Evolutionary conservation across 2,329 filamentous ascomycete species (phyloP), one percentile per base, ranked within the genome.

Genomic region (Epichloe scottii): DNA sequence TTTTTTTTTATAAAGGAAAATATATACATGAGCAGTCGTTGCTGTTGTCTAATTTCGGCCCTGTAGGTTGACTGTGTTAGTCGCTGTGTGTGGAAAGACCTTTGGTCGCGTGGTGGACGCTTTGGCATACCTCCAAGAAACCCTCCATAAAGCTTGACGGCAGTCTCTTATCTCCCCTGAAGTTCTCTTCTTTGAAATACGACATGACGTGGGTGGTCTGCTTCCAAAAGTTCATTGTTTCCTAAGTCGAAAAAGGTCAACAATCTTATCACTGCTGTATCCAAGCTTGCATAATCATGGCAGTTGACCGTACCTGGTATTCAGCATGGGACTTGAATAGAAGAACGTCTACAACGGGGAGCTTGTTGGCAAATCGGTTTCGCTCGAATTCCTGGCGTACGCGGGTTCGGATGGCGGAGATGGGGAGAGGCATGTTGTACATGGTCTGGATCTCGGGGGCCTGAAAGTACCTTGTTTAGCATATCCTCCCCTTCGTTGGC

Each of bases 171-270:
- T 85, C 68, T 81, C 88, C 75, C 82, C 88, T 72, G 66, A 80
- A 79, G 69, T 77, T 79, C 69, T 97, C 90, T 61, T 83, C 78
- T 66, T 90, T 83, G 78, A 97, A 98, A 72, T 95, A 98, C 62
- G 93, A 89, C 79, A 98, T 89, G 60, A 98, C 79, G 68, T 98
- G 93, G 57, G 87, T 87, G 55, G 90, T 78, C 72, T 98, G 93
- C 73, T 96, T 95, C 93, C 93, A 98, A 78, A 87, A 98, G 75
- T 98, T 98, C 77, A 98, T 82, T 50, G 87, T 98, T 78, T 98
- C 93, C 90, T 96, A 60, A 50, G 47, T 38, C 15, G 30, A 17
- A 23, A 30, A 45, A 37, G 11, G 17, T 47, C 38, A 47, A 41
- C 19, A 51, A 42, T 19, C 19, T 17, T 23, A 37, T 34, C 17